Evolutionary conservation across 2,329 filamentous ascomycete genomes (phyloP).

Genomic region (Colletotrichum sp.): DNA sequence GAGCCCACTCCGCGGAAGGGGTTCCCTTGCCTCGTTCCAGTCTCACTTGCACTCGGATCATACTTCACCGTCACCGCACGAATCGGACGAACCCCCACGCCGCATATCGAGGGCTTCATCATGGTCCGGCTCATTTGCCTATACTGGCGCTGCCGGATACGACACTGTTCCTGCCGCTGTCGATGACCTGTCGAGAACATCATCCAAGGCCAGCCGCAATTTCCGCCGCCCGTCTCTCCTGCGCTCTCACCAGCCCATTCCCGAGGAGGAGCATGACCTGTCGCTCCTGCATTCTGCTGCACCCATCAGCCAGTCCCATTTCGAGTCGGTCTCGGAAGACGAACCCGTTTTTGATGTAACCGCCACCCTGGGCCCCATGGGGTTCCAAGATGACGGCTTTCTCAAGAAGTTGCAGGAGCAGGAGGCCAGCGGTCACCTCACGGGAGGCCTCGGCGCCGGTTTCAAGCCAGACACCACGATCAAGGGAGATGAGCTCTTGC

Average conservation of each 20-base stretch:
- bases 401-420: constrained; percentile 51
- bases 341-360: constrained; percentile 49
- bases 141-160: constrained; percentile 29
- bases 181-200: constrained; percentile 21
- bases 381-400: constrained; percentile 47
- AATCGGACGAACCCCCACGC: neutral
- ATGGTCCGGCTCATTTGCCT: constrained; percentile 34
- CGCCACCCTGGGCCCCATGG: constrained; percentile 49
- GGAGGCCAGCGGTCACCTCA: constrained; percentile 60
- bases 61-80: neutral
- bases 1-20: constrained; percentile 35
- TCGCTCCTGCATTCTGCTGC: constrained; percentile 46
- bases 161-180: constrained; percentile 17
- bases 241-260: constrained; percentile 31
- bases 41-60: constrained; percentile 37
- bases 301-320: constrained; percentile 41
- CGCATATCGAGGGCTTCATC: constrained; percentile 14
- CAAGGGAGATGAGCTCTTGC: constrained; percentile 55
- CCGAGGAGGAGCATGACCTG: constrained; percentile 48
- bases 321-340: constrained; percentile 33
- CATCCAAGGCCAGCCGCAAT: constrained; percentile 29
- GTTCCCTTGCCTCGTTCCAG: constrained; percentile 45
- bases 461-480: constrained; percentile 53
- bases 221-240: constrained; percentile 29
- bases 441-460: constrained; percentile 63